phyloP scores from a whole-genome alignment of 2,329 filamentous ascomycete species.

The Berkeleyomyces rouxiae region DNA sequence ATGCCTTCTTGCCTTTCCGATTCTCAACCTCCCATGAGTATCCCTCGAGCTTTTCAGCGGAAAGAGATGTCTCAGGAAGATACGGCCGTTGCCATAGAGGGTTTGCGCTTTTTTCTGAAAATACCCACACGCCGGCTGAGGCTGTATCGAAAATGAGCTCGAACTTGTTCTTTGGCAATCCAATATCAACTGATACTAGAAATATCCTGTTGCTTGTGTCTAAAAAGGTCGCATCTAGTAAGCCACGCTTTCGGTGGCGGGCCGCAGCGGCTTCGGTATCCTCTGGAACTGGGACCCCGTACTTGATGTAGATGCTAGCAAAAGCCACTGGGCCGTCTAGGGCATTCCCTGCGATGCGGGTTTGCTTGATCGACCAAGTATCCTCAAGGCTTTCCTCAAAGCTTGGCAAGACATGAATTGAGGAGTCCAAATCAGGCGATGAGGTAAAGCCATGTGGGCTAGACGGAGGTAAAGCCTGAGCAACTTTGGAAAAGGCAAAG shows the following conservation, averaged over 20 bases:
- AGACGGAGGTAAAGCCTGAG: no score
- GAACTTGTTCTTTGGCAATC: slow-evolving; percentile 27
- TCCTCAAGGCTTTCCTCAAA: no score
- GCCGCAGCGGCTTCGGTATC: slow-evolving; percentile 18
- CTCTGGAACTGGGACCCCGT: slow-evolving; percentile 20
- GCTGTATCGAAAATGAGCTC: slow-evolving; percentile 29
- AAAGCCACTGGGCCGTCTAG: slow-evolving; percentile 13
- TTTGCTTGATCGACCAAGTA: no score
- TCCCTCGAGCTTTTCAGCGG: slow-evolving; percentile 23
- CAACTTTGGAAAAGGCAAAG: no score
- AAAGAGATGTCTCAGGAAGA: slow-evolving; percentile 24
- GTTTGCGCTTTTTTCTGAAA: slow-evolving; percentile 26
- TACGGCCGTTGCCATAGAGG: slow-evolving; percentile 24
- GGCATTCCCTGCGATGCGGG: no score
- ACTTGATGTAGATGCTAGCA: slow-evolving; percentile 25
- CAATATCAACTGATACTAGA: slow-evolving; percentile 26
- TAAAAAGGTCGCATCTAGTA: slow-evolving; percentile 17
- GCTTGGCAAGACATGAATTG: no score
- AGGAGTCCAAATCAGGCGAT: no score
- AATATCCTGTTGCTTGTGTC: slow-evolving; percentile 20
- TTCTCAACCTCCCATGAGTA: slow-evolving; percentile 27
- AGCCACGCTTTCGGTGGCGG: slow-evolving; percentile 17
- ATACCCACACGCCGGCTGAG: slow-evolving; percentile 32
- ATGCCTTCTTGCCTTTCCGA: slow-evolving; percentile 27
- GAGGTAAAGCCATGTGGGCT: no score